These are phyloP conservation scores for Cordyceps pruinosa DNA, from an alignment of 2,329 filamentous ascomycete species.

Conservation along the genomic window DNA sequence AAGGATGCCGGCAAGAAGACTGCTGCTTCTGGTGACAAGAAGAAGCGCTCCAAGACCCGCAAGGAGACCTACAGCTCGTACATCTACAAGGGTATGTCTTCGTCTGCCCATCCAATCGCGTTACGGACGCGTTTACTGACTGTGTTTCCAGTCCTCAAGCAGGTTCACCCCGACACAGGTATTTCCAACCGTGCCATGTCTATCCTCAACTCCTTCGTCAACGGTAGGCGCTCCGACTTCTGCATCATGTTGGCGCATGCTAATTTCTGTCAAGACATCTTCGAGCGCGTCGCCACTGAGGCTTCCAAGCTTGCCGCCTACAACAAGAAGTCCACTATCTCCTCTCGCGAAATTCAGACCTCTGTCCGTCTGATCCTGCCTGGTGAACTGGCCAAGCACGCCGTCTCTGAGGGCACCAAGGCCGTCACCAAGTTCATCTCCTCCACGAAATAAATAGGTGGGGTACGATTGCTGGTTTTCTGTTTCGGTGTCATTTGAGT, in stretches of 20 bases:
- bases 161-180: constrained; percentile 99
- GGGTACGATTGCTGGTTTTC: constrained; percentile 45
- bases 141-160: constrained; percentile 75
- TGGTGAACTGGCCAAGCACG: constrained; percentile 98
- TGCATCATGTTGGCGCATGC: not conserved
- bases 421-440: constrained; percentile 99
- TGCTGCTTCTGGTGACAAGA: constrained; percentile 92
- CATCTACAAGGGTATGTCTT: constrained; percentile 90
- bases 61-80: constrained; percentile 99
- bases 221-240: constrained; percentile 55
- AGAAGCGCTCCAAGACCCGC: constrained; percentile 99
- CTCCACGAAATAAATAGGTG: constrained; percentile 83
- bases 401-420: constrained; percentile 99
- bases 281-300: constrained; percentile 97
- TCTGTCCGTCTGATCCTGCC: constrained; percentile 97
- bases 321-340: constrained; percentile 99
- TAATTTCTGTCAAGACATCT: constrained; percentile 63
- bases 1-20: constrained; percentile 99
- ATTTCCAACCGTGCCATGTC: constrained; percentile 99
- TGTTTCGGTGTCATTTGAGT: constrained; percentile 44
- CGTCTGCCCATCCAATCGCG: not conserved
- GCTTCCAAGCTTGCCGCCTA: constrained; percentile 98
- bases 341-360: constrained; percentile 98
- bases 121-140: constrained; percentile 5
- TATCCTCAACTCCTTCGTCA: constrained; percentile 99